Evolutionary conservation across 1,284 basidiomycete species (phyloP), one percentile per base, ranked within the genome.

Genomic region (Meripilus lineatus): DNA sequence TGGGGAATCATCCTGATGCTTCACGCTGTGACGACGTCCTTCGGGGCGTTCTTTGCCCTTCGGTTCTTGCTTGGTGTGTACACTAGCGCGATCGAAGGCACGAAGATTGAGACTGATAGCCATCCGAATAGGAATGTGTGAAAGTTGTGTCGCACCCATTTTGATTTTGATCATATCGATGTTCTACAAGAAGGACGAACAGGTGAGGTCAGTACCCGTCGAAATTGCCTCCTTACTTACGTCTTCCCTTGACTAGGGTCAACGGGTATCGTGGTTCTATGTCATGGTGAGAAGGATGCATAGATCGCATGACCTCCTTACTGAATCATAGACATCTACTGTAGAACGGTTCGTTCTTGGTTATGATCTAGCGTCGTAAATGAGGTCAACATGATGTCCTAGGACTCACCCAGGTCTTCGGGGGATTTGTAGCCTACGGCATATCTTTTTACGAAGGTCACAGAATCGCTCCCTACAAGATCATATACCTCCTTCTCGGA

Each of bases 171-270:
- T 82, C 39, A 74, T 84, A 26, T 75, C 77, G 5, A 81, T 81
- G 74, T 83, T 81, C 57, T 84, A 84, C 59, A 81, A 77, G 64
- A 84, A 81, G 61, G 66, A 80, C 42, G 81, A 84, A 52, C 82
- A 84, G 64, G 77, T 70, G 38, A 28, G 61, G 39, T 10, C n/a
- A n/a, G n/a, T n/a, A n/a, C n/a, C n/a, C n/a, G n/a, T n/a, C n/a
- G n/a, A 11, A 5, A 15, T 30, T 17, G 24, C 40, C 41, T 49
- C 17, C 50, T 18, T 32, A 30, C 21, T 23, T n/a, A n/a, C n/a
- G n/a, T n/a, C n/a, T n/a, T n/a, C n/a, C n/a, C n/a, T n/a, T n/a
- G n/a, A 24, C 32, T 43, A 81, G 71, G 76, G 74, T 0, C 70
- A 64, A 13, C 67, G 82, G 17, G 77, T 84, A 17, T 74, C 79